Base-by-base conservation (phyloP, 2,329 filamentous ascomycete genomes). In the Geosmithia flava region DNA sequence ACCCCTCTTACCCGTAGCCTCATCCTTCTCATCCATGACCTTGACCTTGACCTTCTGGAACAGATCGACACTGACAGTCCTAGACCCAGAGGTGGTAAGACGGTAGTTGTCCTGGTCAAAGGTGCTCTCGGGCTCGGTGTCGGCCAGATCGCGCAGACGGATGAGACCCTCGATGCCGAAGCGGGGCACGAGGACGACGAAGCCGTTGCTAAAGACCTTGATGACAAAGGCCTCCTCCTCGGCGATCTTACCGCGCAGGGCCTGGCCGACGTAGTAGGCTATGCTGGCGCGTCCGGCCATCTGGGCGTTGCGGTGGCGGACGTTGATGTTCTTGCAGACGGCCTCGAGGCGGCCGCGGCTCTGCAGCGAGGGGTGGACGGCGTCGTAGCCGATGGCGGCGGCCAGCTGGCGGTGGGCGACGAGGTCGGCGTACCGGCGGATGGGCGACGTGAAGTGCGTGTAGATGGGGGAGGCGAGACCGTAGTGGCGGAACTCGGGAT, bases 281-380 rank as follows among this genome's bases (percentile, higher is more conserved):
- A 98, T 90, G 56, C 85, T 93, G 23, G 93, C 91, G 51, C 93
- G 82, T 37, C 91, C 91, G 2, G 93, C 93, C 68, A 95, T 84
- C 67, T 98, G 93, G 30, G 93, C 93, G 65, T 98, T 98, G 60
- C 93, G 87, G 66, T 98, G 93, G 7, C 93, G 83, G 50, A 93
- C 83, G 65, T 98, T 98, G 76, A 98, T 96, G 69, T 98, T 98
- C 66, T 89, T 90, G 76, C 93, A 97, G 20, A 98, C 87, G 49
- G 82, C 86, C 66, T 97, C 90, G 49, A 98, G 81, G 56, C 89
- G 87, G 55, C 81, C 80, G 53, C 88, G 84, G 55, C 84, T 88
- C 60, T 87, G 85, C 50, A 94, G 77, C 44, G 82, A 83, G 7
- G 87, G 76, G 61, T 94, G 85, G n/a, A 93, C 75, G 40, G 83